A percentile compares a stretch with the other conserved stretches of the same genome.
phyloP scores from a whole-genome alignment of 345 rosid species.

The Rhodamnia rubescens region DNA sequence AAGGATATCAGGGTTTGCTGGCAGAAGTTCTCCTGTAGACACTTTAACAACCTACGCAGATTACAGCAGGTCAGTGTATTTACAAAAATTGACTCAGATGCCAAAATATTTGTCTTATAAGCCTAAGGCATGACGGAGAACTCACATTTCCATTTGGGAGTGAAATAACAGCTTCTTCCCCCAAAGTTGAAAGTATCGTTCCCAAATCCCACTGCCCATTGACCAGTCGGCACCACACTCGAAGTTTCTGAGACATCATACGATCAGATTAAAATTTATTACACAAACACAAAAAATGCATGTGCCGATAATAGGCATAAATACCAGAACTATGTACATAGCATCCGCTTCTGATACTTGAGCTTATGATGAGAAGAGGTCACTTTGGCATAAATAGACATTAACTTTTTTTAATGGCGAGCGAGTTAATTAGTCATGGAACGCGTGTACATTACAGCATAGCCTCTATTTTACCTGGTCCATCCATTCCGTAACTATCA shows the following conservation, averaged over 20 bases:
- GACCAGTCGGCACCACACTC: constrained; percentile 65
- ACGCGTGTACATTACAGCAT: background rate
- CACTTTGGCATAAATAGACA: background rate
- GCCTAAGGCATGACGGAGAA: background rate
- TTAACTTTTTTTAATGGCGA: background rate
- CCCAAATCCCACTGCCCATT: constrained; percentile 73
- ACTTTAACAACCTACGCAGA: constrained; percentile 61
- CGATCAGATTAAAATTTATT: background rate
- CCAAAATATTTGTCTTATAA: background rate
- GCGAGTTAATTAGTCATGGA: background rate
- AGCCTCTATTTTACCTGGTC: background rate
- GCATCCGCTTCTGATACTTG: background rate
- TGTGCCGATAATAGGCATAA: background rate
- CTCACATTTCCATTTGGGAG: constrained; percentile 65
- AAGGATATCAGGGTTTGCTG: constrained; percentile 88
- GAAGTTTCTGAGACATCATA: constrained; percentile 47
- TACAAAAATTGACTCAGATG: background rate
- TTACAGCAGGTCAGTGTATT: constrained; percentile 5
- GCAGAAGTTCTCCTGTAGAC: constrained; percentile 61
- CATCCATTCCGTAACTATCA: background rate
- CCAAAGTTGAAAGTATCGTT: constrained; percentile 58
- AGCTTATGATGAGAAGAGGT: background rate
- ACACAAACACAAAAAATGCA: background rate
- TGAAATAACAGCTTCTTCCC: constrained; percentile 50
- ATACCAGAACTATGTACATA: background rate